A percentile compares a stretch with the other conserved stretches of the same genome.
phyloP scores from a whole-genome alignment of 805 yeast genomes.

The Zygosaccharomyces siamensis region DNA sequence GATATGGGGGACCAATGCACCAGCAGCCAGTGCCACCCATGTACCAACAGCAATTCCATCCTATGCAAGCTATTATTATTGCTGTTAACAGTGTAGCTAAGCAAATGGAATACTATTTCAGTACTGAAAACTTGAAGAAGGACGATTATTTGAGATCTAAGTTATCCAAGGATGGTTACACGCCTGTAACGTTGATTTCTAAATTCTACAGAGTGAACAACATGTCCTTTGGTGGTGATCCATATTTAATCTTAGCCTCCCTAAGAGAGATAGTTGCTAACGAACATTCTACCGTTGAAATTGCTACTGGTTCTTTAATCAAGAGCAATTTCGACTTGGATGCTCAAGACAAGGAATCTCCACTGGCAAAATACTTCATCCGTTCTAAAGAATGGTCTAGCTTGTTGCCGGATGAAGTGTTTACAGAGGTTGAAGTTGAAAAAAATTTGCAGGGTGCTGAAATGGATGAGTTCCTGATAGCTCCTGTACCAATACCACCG shows the following conservation, averaged over 20 bases:
- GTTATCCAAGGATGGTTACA: slow-evolving; percentile 41
- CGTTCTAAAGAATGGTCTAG: slow-evolving; percentile 31
- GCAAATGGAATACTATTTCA: slow-evolving; percentile 88
- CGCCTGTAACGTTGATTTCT: slow-evolving; percentile 28
- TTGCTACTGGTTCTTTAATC: slow-evolving; percentile 21
- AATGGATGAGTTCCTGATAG: slow-evolving; percentile 24
- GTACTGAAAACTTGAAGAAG: slow-evolving; percentile 78
- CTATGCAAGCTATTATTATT: slow-evolving; percentile 25
- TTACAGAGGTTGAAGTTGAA: slow-evolving; percentile 21
- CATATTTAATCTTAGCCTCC: slow-evolving; percentile 39
- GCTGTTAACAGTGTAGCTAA: slow-evolving; percentile 33
- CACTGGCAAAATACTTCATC: slow-evolving; percentile 25
- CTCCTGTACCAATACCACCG: slow-evolving; percentile 2
- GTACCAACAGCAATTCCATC: slow-evolving; percentile 21
- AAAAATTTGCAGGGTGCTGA: slow-evolving; percentile 20
- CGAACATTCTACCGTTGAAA: slow-evolving; percentile 29
- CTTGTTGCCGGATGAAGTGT: slow-evolving; percentile 20
- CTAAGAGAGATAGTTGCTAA: slow-evolving; percentile 32
- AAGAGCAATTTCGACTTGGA: slow-evolving; percentile 4
- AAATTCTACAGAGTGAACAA: slow-evolving; percentile 67
- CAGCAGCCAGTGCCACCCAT: slow-evolving; percentile 17
- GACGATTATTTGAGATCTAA: slow-evolving; percentile 78
- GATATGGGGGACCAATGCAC: slow-evolving; percentile 14
- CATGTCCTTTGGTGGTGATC: slow-evolving; percentile 53
- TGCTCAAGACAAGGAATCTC: slow-evolving; percentile 8